Conservation (phyloP, 2,329 filamentous ascomycete species). For the Aureobasidium sp. region DNA sequence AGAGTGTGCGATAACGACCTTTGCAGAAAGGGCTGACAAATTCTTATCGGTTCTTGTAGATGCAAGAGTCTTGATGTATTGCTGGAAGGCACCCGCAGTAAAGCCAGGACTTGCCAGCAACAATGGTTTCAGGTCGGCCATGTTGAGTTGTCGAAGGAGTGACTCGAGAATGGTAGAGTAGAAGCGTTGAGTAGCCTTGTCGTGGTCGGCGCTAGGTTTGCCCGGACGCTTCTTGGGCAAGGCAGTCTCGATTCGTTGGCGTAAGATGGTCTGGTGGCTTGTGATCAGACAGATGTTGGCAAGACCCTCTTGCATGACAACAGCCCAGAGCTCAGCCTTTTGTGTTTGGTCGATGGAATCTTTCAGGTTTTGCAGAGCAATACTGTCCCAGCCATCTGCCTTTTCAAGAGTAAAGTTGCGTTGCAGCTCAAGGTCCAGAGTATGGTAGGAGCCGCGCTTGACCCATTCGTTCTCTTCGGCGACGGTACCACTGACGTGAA, state of each 20-base stretch:
- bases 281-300: slow-evolving; percentile 79
- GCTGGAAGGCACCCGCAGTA: slow-evolving; percentile 69
- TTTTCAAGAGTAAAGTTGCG: slow-evolving; percentile 86
- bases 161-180: slow-evolving; percentile 69
- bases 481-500: slow-evolving; percentile 61
- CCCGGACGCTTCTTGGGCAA: slow-evolving; percentile 61
- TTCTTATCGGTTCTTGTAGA: slow-evolving; percentile 64
- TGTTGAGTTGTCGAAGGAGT: slow-evolving; percentile 69
- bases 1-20: slow-evolving; percentile 67
- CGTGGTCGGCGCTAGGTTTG: slow-evolving; percentile 48
- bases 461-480: slow-evolving; percentile 59
- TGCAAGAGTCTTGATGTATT: slow-evolving; percentile 56
- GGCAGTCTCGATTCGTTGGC: slow-evolving; percentile 58
- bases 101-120: slow-evolving; percentile 87
- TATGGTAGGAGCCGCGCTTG: slow-evolving; percentile 60
- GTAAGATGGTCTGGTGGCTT: slow-evolving; percentile 67
- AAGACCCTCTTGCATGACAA: slow-evolving; percentile 86
- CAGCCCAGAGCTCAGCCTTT: slow-evolving; percentile 74
- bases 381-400: slow-evolving; percentile 77
- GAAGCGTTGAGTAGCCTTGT: slow-evolving; percentile 55
- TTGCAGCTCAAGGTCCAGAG: slow-evolving; percentile 76
- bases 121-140: slow-evolving; percentile 60
- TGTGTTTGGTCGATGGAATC: slow-evolving; percentile 73
- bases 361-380: slow-evolving; percentile 67
- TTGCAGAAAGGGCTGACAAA: slow-evolving; percentile 53